Evolutionary conservation across 345 rosid species (phyloP), one percentile per base, ranked within the genome.

Genomic region (Eucalyptus polyanthemos): DNA sequence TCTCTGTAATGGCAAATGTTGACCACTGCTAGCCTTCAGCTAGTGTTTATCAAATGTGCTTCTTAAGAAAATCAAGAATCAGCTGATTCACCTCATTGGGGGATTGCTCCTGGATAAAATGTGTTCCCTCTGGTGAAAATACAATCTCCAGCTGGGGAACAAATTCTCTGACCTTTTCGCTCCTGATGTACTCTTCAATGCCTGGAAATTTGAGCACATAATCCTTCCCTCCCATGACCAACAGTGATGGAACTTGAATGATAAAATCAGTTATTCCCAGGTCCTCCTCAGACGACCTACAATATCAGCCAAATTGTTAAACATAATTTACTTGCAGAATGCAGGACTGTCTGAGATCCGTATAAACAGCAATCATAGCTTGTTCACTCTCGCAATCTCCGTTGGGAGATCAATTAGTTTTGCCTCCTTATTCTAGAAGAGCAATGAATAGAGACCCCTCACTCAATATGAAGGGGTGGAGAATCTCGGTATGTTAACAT

Each of bases 201-300:
- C 95, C 95, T 3, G 93, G 94, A 89, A 94, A 94, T 72, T 91
- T 91, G 13, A 94, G 88, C 81, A 80, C 87, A 87, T 93, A 94
- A 86, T 95, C 97, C 91, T 92, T 91, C 29, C 89, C 91, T 4
- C 95, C 97, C 93, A 93, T 90, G 87, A 95, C 92, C 72, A 94
- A 87, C 27, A 94, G 88, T 4, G 93, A 92, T 13, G 96, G 94
- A 56, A 80, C 92, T 89, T 91, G 85, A 51, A 94, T 91, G 31
- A 49, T 80, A 5, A 88, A 85, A 86, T 93, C 93, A 56, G 89
- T 17, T 72, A 92, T 19, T 50, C 42, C 40, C 42, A 54, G 51
- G 4, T 62, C 87, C n/a, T 80, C 87, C 87, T 65, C 44, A 37
- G 87, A 72, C 3, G 89, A 87, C 87, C 90, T 89, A 67, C 50